These are phyloP conservation scores for Rhytidiadelphus loreus DNA, from an alignment of 225 moss, liverwort and hornwort species.

Conservation along the genomic window DNA sequence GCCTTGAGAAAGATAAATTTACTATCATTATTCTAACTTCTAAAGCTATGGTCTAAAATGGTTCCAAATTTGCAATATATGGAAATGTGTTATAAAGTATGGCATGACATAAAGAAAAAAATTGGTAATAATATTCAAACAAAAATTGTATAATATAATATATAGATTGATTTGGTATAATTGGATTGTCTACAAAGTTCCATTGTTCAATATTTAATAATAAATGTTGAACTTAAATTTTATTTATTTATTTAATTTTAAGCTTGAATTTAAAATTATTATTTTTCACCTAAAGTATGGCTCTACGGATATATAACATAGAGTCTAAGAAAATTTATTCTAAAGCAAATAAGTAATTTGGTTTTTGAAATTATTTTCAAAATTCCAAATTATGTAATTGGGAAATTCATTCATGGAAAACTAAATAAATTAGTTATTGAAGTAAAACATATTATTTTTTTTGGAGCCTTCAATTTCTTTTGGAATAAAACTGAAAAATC, in stretches of 20 bases:
- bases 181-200: background rate
- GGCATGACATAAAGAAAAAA: background rate
- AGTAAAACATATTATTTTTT: no score
- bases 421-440: no score
- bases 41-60: no score
- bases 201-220: background rate
- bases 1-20: background rate
- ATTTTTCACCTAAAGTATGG: background rate
- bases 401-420: fast-evolving
- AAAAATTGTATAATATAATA: background rate
- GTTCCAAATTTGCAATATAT: background rate
- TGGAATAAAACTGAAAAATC: background rate
- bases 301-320: no score
- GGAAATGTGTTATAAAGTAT: background rate
- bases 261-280: background rate
- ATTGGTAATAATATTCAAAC: background rate
- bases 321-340: fast-evolving
- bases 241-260: background rate
- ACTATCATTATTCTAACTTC: background rate
- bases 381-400: background rate
- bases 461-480: background rate
- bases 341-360: no score
- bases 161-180: background rate
- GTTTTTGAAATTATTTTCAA: no score
- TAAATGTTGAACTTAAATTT: no score